Conservation (phyloP, 2,329 filamentous ascomycete genomes). For the Exserohilum turcica region DNA sequence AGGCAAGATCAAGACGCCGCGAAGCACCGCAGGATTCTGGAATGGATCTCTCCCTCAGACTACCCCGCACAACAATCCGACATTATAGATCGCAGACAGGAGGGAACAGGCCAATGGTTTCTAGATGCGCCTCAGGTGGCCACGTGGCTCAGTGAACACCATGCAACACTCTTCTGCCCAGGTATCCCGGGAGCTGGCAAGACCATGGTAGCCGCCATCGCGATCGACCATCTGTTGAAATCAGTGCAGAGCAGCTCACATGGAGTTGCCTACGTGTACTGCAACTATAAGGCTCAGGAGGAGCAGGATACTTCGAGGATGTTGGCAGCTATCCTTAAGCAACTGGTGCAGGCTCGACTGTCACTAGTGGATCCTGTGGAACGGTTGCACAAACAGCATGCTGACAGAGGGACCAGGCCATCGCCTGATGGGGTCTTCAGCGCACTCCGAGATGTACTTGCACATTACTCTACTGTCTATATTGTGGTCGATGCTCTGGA, state of each 20-base stretch:
- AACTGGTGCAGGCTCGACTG: conserved; percentile 13
- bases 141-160: conserved; percentile 8
- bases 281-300: conserved; percentile 48
- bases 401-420: conserved; percentile 7
- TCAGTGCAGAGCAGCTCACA: conserved; percentile 28
- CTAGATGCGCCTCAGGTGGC: conserved; percentile 44
- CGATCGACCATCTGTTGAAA: conserved; percentile 49
- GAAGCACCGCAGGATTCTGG: background rate
- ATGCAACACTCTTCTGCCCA: conserved; percentile 52
- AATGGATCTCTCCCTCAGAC: conserved; percentile 49
- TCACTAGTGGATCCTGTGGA: conserved; percentile 3
- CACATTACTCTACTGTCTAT: conserved; percentile 11
- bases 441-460: conserved; percentile 5
- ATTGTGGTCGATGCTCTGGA: conserved; percentile 45
- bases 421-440: conserved; percentile 9
- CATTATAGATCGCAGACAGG: conserved; percentile 45
- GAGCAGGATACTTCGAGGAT: conserved; percentile 40
- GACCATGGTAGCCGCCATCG: conserved; percentile 52
- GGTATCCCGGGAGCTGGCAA: conserved; percentile 58
- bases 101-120: conserved; percentile 55
- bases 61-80: conserved; percentile 51
- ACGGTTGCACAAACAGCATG: conserved; percentile 10
- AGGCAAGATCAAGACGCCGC: conserved; percentile 6
- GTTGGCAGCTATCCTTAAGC: conserved; percentile 17
- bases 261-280: conserved; percentile 54